phyloP scores from a whole-genome alignment of 371 early-diverging fungal species.

The Mortierella sp. region DNA sequence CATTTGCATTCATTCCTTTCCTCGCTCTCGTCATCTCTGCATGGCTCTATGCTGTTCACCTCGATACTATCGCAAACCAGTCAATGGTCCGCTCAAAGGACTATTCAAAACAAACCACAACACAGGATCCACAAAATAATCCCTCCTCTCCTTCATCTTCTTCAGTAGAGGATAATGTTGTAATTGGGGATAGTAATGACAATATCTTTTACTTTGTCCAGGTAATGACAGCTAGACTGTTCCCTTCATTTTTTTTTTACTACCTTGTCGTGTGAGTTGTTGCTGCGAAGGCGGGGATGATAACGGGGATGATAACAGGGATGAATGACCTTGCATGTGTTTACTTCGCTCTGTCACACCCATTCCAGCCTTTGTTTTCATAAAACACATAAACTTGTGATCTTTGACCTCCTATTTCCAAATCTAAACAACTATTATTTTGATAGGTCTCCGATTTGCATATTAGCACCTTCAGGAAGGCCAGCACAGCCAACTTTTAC shows the following conservation, averaged over 20 bases:
- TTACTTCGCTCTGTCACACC: background rate
- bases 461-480: constrained; percentile 75
- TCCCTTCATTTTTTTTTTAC: background rate
- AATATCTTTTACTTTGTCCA: constrained; percentile 76
- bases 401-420: background rate
- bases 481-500: constrained; percentile 83
- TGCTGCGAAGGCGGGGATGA: background rate
- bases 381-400: background rate
- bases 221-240: constrained; percentile 45
- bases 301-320: background rate
- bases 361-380: constrained; percentile 16
- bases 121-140: constrained; percentile 1
- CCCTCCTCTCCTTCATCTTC: background rate
- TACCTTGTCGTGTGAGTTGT: background rate
- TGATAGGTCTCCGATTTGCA: constrained; percentile 91
- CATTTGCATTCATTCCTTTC: constrained; percentile 40
- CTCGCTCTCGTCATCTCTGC: constrained; percentile 32
- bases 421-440: background rate
- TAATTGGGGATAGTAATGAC: constrained; percentile 61
- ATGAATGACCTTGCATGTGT: background rate
- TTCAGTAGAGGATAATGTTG: constrained; percentile 29
- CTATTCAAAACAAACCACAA: background rate
- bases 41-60: constrained; percentile 50
- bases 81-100: constrained; percentile 44
- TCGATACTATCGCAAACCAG: constrained; percentile 43